Percentiles rank a stretch among this genome's conserved stretches.
Evolutionary conservation across 164 flowering plant genomes (phyloP).

Genomic region (Magnolia officinalis): DNA sequence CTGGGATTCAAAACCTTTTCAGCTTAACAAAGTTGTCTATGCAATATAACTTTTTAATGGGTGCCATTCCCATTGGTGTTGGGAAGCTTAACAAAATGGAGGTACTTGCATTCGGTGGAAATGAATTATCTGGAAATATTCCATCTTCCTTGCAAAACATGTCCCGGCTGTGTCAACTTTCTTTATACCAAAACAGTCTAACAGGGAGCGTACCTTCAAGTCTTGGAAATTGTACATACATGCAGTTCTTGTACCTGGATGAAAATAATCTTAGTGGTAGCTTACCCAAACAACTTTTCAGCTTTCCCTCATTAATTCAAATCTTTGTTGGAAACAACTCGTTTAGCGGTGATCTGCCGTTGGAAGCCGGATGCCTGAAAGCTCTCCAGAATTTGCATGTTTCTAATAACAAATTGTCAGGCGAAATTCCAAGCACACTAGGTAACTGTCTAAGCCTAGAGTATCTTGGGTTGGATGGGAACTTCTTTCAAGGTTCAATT

Average conservation of each 20-base stretch:
- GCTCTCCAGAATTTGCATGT: slow-evolving; percentile 57
- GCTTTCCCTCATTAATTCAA: not conserved
- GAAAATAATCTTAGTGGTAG: not conserved
- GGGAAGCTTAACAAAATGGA: slow-evolving; percentile 13
- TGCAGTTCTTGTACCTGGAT: not conserved
- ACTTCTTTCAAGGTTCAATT: slow-evolving; percentile 56
- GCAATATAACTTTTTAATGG: not conserved
- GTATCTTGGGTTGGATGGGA: slow-evolving; percentile 61
- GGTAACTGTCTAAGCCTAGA: slow-evolving; percentile 51
- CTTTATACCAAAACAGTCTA: slow-evolving; percentile 6
- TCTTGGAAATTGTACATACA: not conserved
- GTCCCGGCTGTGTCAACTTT: not conserved
- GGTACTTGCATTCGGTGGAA: not conserved
- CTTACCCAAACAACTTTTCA: not conserved
- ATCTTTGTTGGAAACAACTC: not conserved
- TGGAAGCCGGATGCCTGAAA: slow-evolving; percentile 40
- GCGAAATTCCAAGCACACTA: slow-evolving; percentile 50
- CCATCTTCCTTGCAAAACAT: slow-evolving; percentile 17
- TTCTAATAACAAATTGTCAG: slow-evolving; percentile 64
- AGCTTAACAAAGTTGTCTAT: not conserved
- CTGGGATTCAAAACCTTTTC: not conserved
- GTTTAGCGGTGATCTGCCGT: slow-evolving; percentile 50
- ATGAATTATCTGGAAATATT: slow-evolving; percentile 14
- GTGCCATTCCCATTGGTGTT: slow-evolving; percentile 12
- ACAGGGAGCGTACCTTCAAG: slow-evolving; percentile 3